Evolutionary conservation across 2,329 filamentous ascomycete genomes (phyloP), one percentile per base, ranked within the genome.

Genomic region (Nemania diffusa): DNA sequence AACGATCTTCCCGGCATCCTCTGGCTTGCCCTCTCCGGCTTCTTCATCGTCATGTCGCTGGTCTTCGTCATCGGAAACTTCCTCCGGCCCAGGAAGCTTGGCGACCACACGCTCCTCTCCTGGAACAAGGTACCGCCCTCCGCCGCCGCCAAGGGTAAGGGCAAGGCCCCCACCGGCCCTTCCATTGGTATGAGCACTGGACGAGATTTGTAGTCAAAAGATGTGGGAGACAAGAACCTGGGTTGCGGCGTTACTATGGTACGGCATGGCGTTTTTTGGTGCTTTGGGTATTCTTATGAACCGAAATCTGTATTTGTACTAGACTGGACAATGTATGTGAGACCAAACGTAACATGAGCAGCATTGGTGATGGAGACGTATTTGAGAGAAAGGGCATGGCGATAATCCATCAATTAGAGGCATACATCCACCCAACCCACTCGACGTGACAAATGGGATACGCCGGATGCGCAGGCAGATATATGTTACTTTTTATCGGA

Each of bases 1-100:
- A 99, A 99, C 79, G 91, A 93, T 27, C 98, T 97, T 85, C 87
- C 98, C 58, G 96, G 96, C 53, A 99, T 99, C 73, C 94, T 94
- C 42, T 99, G 98, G 80, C 86, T 98, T 29, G 93, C 97, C 17
- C 93, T 99, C 11, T 95, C 94, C 64, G 96, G 95, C 55, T 86
- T 98, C 66, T 99, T 96, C 82, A 91, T 99, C 73, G 78, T 97
- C 29, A 88, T 99, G 8, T 96, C 96, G 57, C 88, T 89, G 27
- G 78, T 98, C 62, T 99, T 99, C 81, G 94, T 95, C 37, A 86
- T 93, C 68, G 94, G 93, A 0, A 94, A 98, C 81, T 85, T 98
- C 71, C 90, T 99, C 80, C 94, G 92, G 78, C 96, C 96, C 72
- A 95, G 96, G 76, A 99, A 98, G 91, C 88, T 99, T 48, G 96